Conservation (phyloP, 192 early-diverging fungal genomes). For the Chytriomyces hyalinus region DNA sequence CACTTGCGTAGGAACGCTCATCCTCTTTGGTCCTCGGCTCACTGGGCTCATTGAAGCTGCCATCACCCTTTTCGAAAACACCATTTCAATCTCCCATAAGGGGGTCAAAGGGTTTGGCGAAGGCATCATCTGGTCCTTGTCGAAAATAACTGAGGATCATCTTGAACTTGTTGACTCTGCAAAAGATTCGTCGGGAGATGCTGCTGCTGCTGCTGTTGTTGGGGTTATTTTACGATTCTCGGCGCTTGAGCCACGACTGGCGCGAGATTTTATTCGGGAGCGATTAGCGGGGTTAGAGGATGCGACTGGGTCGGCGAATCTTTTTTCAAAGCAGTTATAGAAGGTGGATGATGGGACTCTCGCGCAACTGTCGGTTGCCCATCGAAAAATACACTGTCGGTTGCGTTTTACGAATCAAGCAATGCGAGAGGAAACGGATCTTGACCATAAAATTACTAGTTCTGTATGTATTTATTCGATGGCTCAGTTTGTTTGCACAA, state of each 20-base stretch:
- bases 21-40: conserved; percentile 58
- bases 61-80: conserved; percentile 8
- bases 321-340: conserved; percentile 5
- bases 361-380: too few relatives aligned
- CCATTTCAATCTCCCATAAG: conserved; percentile 1
- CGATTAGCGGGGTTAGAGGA: not conserved
- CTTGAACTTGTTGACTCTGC: not conserved
- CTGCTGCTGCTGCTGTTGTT: not conserved
- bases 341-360: not conserved
- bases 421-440: too few relatives aligned
- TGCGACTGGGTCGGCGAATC: not conserved
- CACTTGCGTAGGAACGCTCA: conserved; percentile 67
- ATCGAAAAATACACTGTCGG: too few relatives aligned
- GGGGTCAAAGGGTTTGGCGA: not conserved
- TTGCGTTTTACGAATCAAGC: too few relatives aligned
- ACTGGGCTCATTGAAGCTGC: not conserved
- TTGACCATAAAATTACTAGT: too few relatives aligned
- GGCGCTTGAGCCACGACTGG: not conserved
- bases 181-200: not conserved
- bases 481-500: too few relatives aligned
- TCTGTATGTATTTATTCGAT: too few relatives aligned
- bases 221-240: not conserved
- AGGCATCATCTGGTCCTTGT: not conserved
- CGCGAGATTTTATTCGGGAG: not conserved
- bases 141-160: not conserved